Evolutionary conservation across 1,284 basidiomycete genomes (phyloP), one percentile per base, ranked within the genome.

Genomic region (Volvariella volvacea): DNA sequence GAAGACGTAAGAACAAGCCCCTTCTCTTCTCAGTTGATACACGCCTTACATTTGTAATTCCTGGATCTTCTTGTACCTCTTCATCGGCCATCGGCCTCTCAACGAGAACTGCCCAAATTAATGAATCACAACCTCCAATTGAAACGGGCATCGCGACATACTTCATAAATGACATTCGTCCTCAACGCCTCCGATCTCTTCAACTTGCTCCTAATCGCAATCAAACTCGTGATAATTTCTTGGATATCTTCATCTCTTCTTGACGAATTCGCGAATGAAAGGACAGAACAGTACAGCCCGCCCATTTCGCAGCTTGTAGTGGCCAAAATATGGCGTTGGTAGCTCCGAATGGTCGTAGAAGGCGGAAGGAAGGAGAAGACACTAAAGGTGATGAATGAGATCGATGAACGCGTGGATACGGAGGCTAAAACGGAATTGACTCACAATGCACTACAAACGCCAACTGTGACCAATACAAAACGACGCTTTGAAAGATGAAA

Each of bases 301-400:
- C 83, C 83, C 6, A 85, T 59, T 54, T 87, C 80, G 1, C 71
- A 60, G 12, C 71, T 66, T 0, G 80, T 80, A 0, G 82, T 87
- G 0, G 83, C 70, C 47, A 86, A 64, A 7, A 76, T 68, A 12
- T 68, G 68, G 3, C 84, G 75, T 49, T 85, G 74, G 54, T 86
- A 87, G n/a, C 63, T 61, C 10, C 84, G 73, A 41, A 88, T 74
- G 0, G 85, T 85, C 1, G 76, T 83, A 0, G 80, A 74, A 0
- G 84, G 84, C 1, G 85, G 84, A 4, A 87, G 61, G 60, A 81
- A 75, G 0, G 83, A 84, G 48, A 82, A 74, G 17, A 85, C 59
- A 48, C 83, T 86, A 46, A 34, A 34, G n/a, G n/a, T n/a, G n/a
- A n/a, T n/a, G 15, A 16, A 32, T 30, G 39, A 16, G 3, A 12